These are phyloP conservation scores for Karstenula rhodostoma DNA, from an alignment of 2,329 filamentous ascomycete genomes.

Conservation along the genomic window DNA sequence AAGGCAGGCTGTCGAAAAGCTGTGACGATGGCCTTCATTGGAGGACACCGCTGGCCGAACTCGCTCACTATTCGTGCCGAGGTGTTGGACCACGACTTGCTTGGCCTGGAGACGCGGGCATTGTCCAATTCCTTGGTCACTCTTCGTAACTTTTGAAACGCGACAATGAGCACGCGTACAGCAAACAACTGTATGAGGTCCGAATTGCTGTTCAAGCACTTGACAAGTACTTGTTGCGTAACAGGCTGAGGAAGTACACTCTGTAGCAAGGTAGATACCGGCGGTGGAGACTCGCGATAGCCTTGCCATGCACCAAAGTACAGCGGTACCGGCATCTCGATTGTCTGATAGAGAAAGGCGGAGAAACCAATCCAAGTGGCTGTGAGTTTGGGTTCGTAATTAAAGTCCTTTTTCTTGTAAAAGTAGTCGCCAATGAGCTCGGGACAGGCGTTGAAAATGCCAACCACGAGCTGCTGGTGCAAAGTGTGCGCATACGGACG, in stretches of 20 bases:
- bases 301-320: constrained; percentile 73
- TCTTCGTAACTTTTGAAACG: constrained; percentile 77
- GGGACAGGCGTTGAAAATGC: constrained; percentile 81
- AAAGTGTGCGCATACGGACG: constrained; percentile 82
- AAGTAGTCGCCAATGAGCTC: constrained; percentile 92
- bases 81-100: constrained; percentile 73
- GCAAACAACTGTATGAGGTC: constrained; percentile 86
- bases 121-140: constrained; percentile 69
- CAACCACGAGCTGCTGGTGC: constrained; percentile 81
- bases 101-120: constrained; percentile 50
- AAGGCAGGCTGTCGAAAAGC: constrained; percentile 75
- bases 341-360: constrained; percentile 82
- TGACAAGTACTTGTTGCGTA: constrained; percentile 78
- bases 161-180: constrained; percentile 77
- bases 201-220: constrained; percentile 80
- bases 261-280: constrained; percentile 80
- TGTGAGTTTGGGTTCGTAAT: constrained; percentile 89
- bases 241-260: constrained; percentile 85
- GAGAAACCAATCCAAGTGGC: constrained; percentile 96
- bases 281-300: constrained; percentile 75
- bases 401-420: constrained; percentile 75
- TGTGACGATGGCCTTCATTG: constrained; percentile 80
- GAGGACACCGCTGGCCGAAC: constrained; percentile 80
- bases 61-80: constrained; percentile 72
- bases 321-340: constrained; percentile 76